Base-by-base conservation (phyloP, 441 rosid species). In the Geranium incanum region DNA sequence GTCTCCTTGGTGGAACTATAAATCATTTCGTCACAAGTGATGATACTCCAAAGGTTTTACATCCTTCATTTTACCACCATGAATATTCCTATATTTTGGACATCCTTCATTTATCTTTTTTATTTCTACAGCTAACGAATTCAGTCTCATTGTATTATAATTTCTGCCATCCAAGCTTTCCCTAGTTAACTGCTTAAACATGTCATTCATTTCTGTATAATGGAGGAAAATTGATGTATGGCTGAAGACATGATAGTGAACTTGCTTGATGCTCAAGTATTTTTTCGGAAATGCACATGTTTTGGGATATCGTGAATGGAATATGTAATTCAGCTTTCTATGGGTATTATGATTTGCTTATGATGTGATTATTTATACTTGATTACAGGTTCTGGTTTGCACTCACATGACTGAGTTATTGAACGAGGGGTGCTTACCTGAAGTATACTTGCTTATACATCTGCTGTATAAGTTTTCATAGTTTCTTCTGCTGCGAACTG, bases 1-100 rank as follows among this genome's bases (percentile, higher is more conserved):
- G 99, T 75, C 84, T 95, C 75, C 99, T 95, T 81, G 96, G 98
- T 77, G 98, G 98, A 74, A 89, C 92, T 76, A 83, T 95, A 73
- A 86, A 81, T 81, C 87, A 92, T 73, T 89, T 95, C 77, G 88
- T 74, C 73, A 64, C 80, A 41, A 74, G 78, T 69, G 86, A 83
- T 52, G 89, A 86, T 73, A 92, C 98, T 50, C 97, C 99, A 70
- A 95, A 90, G 97, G 98, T 95, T 83, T 83, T 81, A 33, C 72
- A 16, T 82, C 77, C 68, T 79, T 68, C 65, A 70, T 71, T 41
- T 36, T 18, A 64, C 38, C 19, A 23, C 13, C 57, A 52, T 60
- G 41, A 41, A 67, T 62, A 60, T 43, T 67, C 13, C 39, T 36
- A 28, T 67, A 37, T 4, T 41, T 38, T 12, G 21, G 43, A 45